Base-by-base conservation (phyloP, 495 filamentous ascomycete species). In the Pyronema omphalodes region DNA sequence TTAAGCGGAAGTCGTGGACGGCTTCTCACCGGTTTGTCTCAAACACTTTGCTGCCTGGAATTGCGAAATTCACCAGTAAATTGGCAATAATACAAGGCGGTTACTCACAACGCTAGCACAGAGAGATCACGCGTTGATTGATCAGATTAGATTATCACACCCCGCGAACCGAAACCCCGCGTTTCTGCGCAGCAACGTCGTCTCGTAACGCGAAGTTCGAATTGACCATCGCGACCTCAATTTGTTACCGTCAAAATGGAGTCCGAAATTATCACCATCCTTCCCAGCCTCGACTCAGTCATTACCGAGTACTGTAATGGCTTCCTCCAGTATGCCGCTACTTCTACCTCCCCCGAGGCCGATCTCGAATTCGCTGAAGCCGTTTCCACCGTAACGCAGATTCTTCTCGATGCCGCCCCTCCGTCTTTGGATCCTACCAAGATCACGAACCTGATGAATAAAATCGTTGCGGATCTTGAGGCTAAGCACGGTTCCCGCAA, bases 251-350 rank as follows among this genome's bases (percentile, higher is more conserved):
- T 23, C 44, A 66, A 55, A 55, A 98, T 98, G 91, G 89, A 98
- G 70, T 74, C 82, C 59, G 84, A 95, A 74, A 84, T 98, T 63
- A 81, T 82, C 67, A 73, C 83, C 34, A 79, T 83, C 60, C 79
- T 98, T 54, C 89, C 91, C 47, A 81, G 82, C 57, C 81, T 94
- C 54, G 91, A 98, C 68, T 85, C 81, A 44, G 77, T 94, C 54
- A 72, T 98, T 51, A 86, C 86, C 37, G 85, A 93, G 66, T 98
- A 98, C 66, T 88, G 89, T 17, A 83, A 86, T 57, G 93, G 91
- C 37, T 96, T 95, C 66, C 73, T 99, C 57, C 86, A 78, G 63
- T 89, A 96, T 73, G 91, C 89, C 54, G 85, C 88, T 34, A 86
- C 82, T 55, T 74, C 80, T 45, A 91, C 83, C 70, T 74, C 80